Percentiles rank a stretch among this genome's conserved stretches.
These are phyloP conservation scores for Blakeslea trispora DNA, from an alignment of 371 early-diverging fungal species.

Conservation along the genomic window DNA sequence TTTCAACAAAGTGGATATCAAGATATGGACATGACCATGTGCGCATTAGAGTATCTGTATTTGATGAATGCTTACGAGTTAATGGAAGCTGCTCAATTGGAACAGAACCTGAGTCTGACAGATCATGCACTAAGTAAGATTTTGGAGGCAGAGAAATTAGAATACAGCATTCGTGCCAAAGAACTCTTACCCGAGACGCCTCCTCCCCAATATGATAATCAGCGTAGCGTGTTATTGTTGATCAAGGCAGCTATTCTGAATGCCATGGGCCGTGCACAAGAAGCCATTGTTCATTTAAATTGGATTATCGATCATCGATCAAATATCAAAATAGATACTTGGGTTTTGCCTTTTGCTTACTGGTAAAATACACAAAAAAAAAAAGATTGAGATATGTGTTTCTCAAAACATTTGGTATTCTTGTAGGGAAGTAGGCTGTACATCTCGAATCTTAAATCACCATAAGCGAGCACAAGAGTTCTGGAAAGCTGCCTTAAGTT, in stretches of 20 bases:
- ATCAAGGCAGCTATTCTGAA: conserved; percentile 45
- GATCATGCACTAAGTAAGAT: conserved; percentile 43
- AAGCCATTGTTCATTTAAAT: conserved; percentile 49
- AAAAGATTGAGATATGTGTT: no score
- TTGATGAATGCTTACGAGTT: conserved; percentile 59
- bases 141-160: conserved; percentile 41
- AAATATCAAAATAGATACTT: conserved; percentile 49
- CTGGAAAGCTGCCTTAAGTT: conserved; percentile 41
- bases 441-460: conserved; percentile 42
- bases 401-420: no score
- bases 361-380: no score
- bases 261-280: conserved; percentile 38
- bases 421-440: conserved; percentile 51
- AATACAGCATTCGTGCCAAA: conserved; percentile 40
- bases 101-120: conserved; percentile 40
- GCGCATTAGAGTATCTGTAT: conserved; percentile 59
- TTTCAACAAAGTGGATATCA: conserved; percentile 54
- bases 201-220: conserved; percentile 42
- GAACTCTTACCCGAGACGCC: conserved; percentile 48
- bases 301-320: conserved; percentile 62
- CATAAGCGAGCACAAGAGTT: conserved; percentile 32
- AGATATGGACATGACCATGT: conserved; percentile 52
- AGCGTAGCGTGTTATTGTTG: conserved; percentile 39
- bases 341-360: conserved; percentile 60
- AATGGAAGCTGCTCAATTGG: conserved; percentile 46